phyloP scores from a whole-genome alignment of 208 protist genomes.

The Leishmania martiniquensis region DNA sequence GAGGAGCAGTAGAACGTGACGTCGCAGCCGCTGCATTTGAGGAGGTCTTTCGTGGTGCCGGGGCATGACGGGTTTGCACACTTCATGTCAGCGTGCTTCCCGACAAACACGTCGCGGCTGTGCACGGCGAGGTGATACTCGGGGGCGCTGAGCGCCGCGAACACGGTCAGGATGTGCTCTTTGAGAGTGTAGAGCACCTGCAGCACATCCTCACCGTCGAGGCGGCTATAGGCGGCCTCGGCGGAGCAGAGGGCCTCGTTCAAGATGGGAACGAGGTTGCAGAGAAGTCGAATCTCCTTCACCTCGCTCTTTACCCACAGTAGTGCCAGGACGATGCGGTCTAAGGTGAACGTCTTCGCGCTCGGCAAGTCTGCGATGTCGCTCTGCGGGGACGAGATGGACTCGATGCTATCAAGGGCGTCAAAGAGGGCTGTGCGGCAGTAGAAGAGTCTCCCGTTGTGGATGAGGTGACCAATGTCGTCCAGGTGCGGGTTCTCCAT shows the following conservation, averaged over 20 bases:
- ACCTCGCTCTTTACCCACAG: slow-evolving; percentile 67
- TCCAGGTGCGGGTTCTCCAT: slow-evolving; percentile 58
- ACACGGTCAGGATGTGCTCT: slow-evolving; percentile 48
- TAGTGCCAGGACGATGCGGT: slow-evolving; percentile 52
- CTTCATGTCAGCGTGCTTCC: slow-evolving; percentile 61
- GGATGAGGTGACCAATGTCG: slow-evolving; percentile 55
- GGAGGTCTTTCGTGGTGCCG: slow-evolving; percentile 59
- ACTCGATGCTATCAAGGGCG: slow-evolving; percentile 44
- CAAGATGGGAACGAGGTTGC: slow-evolving; percentile 45
- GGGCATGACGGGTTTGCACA: slow-evolving; percentile 69
- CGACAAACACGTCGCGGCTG: slow-evolving; percentile 61
- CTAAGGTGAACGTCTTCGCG: slow-evolving; percentile 36
- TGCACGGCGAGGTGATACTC: slow-evolving; percentile 79
- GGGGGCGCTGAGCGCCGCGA: slow-evolving; percentile 47
- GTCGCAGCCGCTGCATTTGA: slow-evolving; percentile 82
- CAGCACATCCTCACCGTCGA: slow-evolving; percentile 38
- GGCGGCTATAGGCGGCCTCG: slow-evolving; percentile 40
- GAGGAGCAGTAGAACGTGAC: slow-evolving; percentile 82
- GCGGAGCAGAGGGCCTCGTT: slow-evolving; percentile 48
- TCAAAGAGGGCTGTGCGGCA: slow-evolving; percentile 68
- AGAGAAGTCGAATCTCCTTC: slow-evolving; percentile 47
- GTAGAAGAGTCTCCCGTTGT: slow-evolving; percentile 76
- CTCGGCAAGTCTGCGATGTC: slow-evolving; percentile 22
- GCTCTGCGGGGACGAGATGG: slow-evolving; percentile 29
- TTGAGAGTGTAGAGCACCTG: slow-evolving; percentile 62